Evolutionary conservation across 1,139 yeast genomes (phyloP), one percentile per base, ranked within the genome.

Genomic region (Yamadazyma dendronema): DNA sequence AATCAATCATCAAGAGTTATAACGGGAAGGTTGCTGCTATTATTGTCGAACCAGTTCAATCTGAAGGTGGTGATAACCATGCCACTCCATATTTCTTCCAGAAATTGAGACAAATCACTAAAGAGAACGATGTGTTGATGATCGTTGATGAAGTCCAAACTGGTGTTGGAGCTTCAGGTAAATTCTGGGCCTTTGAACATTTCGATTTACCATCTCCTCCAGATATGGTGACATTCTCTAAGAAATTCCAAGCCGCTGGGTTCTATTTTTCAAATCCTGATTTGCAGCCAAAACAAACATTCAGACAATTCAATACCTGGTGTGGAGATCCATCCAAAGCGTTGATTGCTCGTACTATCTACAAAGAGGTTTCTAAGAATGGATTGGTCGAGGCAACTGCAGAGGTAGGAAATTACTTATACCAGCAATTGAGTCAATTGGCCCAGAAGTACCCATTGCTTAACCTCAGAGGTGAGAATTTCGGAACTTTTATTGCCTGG

Each of bases 271-370:
- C 77, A 52, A 77, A 81, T 66, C 79, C 83, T 28, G 82, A 78
- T 47, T 63, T 85, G 47, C 72, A 82, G 46, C 95, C 95, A 49
- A 72, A 77, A 59, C 55, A 68, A 59, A 79, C 94, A 33, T 84
- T 81, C 73, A 81, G 94, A 61, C 92, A 84, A 70, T 84, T 84
- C 74, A 84, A 84, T 78, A 84, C 95, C 43, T 84, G 95, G 95
- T 83, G 90, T 62, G 95, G 95, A 51, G 95, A 84, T 68, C 89
- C 92, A 56, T 80, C 88, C 43, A 79, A 84, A 65, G 77, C 85
- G 55, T 66, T 84, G 50, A 72, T 85, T 55, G 84, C 90, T 38
- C 79, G 81, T 47, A 77, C 84, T 46, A 83, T 84, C 50, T 79
- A 79, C 57, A 63, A 72, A 45, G 89, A 84, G 61, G 65, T 84